phyloP scores from a whole-genome alignment of 2,329 filamentous ascomycete genomes.

The Calonectria pseudoreteaudii region DNA sequence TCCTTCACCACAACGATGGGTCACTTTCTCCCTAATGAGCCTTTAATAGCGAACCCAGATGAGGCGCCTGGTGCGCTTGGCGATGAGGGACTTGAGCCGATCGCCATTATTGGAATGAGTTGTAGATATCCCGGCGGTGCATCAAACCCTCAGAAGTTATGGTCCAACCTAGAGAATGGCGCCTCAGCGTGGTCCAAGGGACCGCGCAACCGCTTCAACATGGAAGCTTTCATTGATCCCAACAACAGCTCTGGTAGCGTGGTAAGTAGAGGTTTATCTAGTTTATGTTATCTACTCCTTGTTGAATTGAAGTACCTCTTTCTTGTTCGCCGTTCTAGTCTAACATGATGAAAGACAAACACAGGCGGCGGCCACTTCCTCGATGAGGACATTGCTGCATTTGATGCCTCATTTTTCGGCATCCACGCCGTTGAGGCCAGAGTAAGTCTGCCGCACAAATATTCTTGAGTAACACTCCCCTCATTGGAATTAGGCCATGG shows the following conservation, averaged over 20 bases:
- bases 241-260: slow-evolving; percentile 13
- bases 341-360: slow-evolving; percentile 23
- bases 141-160: slow-evolving; percentile 29
- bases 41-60: neutral
- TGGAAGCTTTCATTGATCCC: slow-evolving; percentile 51
- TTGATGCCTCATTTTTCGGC: slow-evolving; percentile 44
- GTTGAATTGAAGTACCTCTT: neutral
- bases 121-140: slow-evolving; percentile 35
- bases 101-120: slow-evolving; percentile 41
- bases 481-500: slow-evolving; percentile 31
- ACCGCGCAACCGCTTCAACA: slow-evolving; percentile 60
- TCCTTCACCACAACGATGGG: neutral
- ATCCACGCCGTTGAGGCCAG: slow-evolving; percentile 32
- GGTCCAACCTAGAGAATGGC: slow-evolving; percentile 35
- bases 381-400: slow-evolving; percentile 38
- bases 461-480: neutral
- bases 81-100: slow-evolving; percentile 25
- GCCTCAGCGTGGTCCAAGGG: slow-evolving; percentile 53
- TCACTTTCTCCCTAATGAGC: slow-evolving; percentile 2
- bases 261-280: slow-evolving; percentile 1
- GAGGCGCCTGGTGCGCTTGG: slow-evolving; percentile 6
- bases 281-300: neutral
- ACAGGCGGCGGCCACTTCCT: slow-evolving; percentile 43
- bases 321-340: neutral
- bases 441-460: slow-evolving; percentile 3